These are phyloP conservation scores for Orbilia quercus DNA, from an alignment of 2,329 filamentous ascomycete genomes.

Conservation along the genomic window DNA sequence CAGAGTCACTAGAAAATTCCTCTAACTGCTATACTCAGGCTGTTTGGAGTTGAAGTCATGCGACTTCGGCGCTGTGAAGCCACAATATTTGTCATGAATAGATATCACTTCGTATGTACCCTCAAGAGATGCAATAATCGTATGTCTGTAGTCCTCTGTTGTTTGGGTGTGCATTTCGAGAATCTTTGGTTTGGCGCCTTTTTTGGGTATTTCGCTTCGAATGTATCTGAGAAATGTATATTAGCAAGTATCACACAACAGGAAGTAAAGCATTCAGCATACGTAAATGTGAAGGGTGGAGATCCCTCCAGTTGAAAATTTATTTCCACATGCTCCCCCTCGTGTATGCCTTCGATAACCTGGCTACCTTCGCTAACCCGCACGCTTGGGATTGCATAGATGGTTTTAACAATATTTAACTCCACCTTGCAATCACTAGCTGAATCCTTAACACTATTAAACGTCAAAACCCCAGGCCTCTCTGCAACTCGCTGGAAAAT, in stretches of 20 bases:
- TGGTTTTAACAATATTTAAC: constrained; percentile 80
- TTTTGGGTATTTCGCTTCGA: constrained; percentile 83
- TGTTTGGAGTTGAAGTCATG: constrained; percentile 38
- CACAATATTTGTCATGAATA: constrained; percentile 92
- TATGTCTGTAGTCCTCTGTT: constrained; percentile 82
- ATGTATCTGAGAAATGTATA: constrained; percentile 72
- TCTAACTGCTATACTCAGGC: constrained; percentile 25
- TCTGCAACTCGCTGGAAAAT: constrained; percentile 94
- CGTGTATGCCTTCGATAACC: constrained; percentile 89
- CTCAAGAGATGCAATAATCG: constrained; percentile 86
- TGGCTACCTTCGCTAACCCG: constrained; percentile 86
- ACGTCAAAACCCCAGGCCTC: constrained; percentile 85
- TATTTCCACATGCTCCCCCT: constrained; percentile 93
- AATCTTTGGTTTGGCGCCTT: constrained; percentile 80
- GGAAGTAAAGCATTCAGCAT: constrained; percentile 60
- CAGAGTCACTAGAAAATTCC: not conserved
- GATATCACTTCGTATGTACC: constrained; percentile 97
- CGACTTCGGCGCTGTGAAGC: constrained; percentile 65
- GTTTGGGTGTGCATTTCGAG: constrained; percentile 91
- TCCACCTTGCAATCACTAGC: constrained; percentile 87
- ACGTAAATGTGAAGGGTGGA: constrained; percentile 95
- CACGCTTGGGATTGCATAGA: constrained; percentile 92
- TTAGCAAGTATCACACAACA: constrained; percentile 31
- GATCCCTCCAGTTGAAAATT: constrained; percentile 95
- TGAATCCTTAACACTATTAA: constrained; percentile 86